Percentiles rank a stretch among this genome's conserved stretches.
Evolutionary conservation across 208 protist species (phyloP).

Genomic region (Crithidia sp.): DNA sequence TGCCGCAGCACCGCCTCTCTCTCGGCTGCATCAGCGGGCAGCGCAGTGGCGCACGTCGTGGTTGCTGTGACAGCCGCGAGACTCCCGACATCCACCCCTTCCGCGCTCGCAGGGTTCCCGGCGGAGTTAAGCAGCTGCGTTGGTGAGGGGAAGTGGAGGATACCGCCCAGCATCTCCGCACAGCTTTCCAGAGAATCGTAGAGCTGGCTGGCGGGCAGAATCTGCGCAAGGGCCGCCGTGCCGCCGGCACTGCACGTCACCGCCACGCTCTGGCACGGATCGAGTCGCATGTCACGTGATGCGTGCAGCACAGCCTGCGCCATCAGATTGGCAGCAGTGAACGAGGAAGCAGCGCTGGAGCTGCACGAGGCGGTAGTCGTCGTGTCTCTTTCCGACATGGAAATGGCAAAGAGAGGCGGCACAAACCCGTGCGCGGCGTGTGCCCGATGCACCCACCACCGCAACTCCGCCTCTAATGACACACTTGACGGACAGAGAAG

Average conservation of each 20-base stretch:
- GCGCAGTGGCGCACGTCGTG: background rate
- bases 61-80: conserved; percentile 23
- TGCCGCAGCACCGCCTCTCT: background rate
- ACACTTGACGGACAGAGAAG: conserved; percentile 28
- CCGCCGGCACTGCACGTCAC: conserved; percentile 16
- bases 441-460: conserved; percentile 63
- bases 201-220: background rate
- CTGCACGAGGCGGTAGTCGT: background rate
- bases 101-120: background rate
- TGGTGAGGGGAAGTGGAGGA: background rate
- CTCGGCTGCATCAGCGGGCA: background rate
- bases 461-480: conserved; percentile 38
- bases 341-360: background rate
- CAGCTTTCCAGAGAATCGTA: conserved; percentile 6
- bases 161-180: background rate
- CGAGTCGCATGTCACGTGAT: conserved; percentile 1
- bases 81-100: conserved; percentile 16
- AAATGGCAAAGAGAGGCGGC: conserved; percentile 62
- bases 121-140: background rate
- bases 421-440: conserved; percentile 69
- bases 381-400: conserved; percentile 15
- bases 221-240: conserved; percentile 4
- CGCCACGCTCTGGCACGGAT: conserved; percentile 6
- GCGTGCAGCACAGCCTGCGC: conserved; percentile 3
- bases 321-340: background rate